phyloP scores from a whole-genome alignment of 495 filamentous ascomycete species.

The Penicillium waksmanii region DNA sequence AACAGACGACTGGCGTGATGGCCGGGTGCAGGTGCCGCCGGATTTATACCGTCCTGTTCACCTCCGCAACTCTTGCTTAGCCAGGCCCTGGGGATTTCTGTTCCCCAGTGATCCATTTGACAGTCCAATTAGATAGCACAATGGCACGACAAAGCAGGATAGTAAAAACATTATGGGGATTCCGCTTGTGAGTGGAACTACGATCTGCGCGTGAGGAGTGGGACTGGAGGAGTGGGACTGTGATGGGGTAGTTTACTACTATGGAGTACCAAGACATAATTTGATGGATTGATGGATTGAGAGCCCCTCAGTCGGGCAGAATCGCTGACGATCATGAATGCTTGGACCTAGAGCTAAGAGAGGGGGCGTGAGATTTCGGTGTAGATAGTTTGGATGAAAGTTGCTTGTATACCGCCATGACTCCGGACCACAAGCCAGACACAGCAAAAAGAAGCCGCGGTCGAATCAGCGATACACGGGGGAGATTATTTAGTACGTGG shows the following conservation, averaged over 20 bases:
- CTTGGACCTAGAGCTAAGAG: slow-evolving; percentile 18
- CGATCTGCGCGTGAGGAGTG: slow-evolving; percentile 19
- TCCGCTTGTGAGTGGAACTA: slow-evolving; percentile 18
- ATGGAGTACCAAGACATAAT: background rate
- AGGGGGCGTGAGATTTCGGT: slow-evolving; percentile 8
- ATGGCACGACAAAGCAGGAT: background rate
- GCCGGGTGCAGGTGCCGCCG: no score
- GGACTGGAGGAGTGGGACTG: slow-evolving; percentile 11
- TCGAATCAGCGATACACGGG: background rate
- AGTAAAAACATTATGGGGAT: background rate
- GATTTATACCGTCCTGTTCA: slow-evolving; percentile 4
- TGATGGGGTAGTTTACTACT: slow-evolving; percentile 13
- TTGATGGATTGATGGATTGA: slow-evolving; percentile 7
- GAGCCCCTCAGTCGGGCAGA: slow-evolving; percentile 6
- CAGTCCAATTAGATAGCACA: slow-evolving; percentile 1
- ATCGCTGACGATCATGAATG: slow-evolving; percentile 18
- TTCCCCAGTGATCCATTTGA: background rate
- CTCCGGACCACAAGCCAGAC: slow-evolving; percentile 1
- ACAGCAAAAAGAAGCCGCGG: slow-evolving; percentile 2
- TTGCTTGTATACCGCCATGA: background rate
- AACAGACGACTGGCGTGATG: no score
- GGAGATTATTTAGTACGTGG: background rate
- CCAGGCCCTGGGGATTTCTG: background rate
- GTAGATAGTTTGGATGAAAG: background rate
- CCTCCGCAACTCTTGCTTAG: background rate